Evolutionary conservation across 257 asterid genomes (phyloP), one percentile per base, ranked within the genome.

Genomic region (Plantago elongata): DNA sequence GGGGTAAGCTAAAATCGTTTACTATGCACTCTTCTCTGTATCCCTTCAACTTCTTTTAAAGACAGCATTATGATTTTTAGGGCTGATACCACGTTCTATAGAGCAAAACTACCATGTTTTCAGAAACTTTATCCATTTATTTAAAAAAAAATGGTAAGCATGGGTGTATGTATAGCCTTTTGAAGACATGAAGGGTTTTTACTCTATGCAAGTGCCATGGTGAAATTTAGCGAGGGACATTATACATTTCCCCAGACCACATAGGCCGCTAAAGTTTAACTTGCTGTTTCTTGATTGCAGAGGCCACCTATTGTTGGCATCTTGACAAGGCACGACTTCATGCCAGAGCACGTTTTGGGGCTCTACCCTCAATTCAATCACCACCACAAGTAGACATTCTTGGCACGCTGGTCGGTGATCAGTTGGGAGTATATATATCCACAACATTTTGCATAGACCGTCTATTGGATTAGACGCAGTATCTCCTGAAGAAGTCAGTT

Each of bases 241-340:
- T 6, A 34, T 34, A 16, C 51, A 47, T 47, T 47, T 47, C 51
- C 15, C 51, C n/a, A n/a, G n/a, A n/a, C n/a, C n/a, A n/a, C n/a
- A 14, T 47, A 12, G 14, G 5, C 18, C 37, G 18, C 46, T 0
- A 56, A 30, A 37, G 11, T 37, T 56, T 40, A 57, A 34, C 27
- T 40, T 37, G 37, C 29, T 47, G 9, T 78, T 17, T 44, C 18
- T 17, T 12, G 15, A 67, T 69, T 82, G 84, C 89, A 87, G 96
- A 52, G 91, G 70, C 77, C 79, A 45, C 96, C 96, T 0, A 71
- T 87, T 2, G 89, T 79, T 17, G 96, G 94, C 34, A 87, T 87
- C 63, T 73, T 87, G 80, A 87, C 96, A 2, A 76, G 96, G 60
- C 96, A 87, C 13, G 94, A 87, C 67, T 85, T 87, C 38, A 85